Evolutionary conservation across 2,329 filamentous ascomycete genomes (phyloP).

Genomic region (Ascochyta clinopodiicola): DNA sequence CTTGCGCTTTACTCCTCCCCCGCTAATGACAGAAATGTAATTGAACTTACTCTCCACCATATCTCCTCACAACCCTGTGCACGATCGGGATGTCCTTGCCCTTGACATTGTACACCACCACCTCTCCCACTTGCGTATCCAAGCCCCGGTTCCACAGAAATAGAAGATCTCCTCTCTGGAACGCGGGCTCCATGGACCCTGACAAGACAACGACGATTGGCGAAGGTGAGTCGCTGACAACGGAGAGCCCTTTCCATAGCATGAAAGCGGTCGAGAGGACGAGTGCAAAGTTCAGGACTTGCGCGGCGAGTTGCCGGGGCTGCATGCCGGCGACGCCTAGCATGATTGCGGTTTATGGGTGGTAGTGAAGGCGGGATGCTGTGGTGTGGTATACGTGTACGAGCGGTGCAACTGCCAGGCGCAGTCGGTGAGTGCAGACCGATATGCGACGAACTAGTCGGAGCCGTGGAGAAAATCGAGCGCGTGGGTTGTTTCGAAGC

Average conservation of each 20-base stretch:
- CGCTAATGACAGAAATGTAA: neutral
- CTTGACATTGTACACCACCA: constrained; percentile 83
- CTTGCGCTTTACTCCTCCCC: neutral
- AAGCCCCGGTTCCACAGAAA: constrained; percentile 75
- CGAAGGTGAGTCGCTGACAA: constrained; percentile 68
- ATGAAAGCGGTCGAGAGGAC: constrained; percentile 92
- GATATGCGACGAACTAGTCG: neutral
- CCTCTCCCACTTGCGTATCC: constrained; percentile 72
- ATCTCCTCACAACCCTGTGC: constrained; percentile 82
- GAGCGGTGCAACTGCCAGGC: neutral
- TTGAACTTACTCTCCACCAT: constrained; percentile 62
- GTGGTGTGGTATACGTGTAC: neutral
- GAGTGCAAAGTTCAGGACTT: constrained; percentile 88
- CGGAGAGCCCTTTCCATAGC: constrained; percentile 86
- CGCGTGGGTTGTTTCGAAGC: constrained; percentile 18
- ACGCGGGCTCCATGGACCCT: constrained; percentile 84
- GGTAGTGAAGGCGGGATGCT: neutral
- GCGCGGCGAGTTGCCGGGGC: constrained; percentile 79
- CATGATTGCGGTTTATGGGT: constrained; percentile 33
- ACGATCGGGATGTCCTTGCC: constrained; percentile 98
- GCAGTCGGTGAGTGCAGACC: neutral
- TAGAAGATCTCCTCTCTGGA: constrained; percentile 77
- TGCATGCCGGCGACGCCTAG: constrained; percentile 66
- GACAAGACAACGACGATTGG: constrained; percentile 85
- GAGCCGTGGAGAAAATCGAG: neutral